Evolutionary conservation across 208 protist species (phyloP).

Genomic region (Leishmania amazonensis): DNA sequence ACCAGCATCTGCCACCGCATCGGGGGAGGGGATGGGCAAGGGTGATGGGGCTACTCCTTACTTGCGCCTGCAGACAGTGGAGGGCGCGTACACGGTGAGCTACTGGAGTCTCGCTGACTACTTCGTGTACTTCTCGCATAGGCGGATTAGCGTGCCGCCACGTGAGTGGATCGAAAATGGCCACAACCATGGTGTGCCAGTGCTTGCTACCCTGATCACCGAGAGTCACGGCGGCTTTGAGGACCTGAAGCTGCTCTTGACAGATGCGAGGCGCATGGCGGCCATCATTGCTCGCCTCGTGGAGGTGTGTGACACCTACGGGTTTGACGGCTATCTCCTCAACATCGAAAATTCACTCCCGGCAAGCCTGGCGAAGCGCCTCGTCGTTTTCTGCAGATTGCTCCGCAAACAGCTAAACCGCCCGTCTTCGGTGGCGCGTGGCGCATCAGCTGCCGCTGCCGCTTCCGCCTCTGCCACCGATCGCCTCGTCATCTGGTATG

Average conservation of each 20-base stretch:
- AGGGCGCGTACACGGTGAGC: constrained; percentile 58
- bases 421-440: neutral
- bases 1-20: neutral
- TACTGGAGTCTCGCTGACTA: constrained; percentile 80
- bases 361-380: constrained; percentile 38
- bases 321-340: constrained; percentile 93
- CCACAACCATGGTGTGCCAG: constrained; percentile 80
- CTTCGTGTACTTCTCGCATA: constrained; percentile 92
- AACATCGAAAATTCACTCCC: constrained; percentile 85
- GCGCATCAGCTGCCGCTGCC: neutral
- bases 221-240: constrained; percentile 53
- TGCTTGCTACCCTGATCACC: constrained; percentile 86
- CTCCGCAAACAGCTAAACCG: constrained; percentile 47
- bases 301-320: constrained; percentile 59
- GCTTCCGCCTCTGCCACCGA: neutral
- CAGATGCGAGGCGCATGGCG: constrained; percentile 42
- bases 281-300: constrained; percentile 56
- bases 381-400: constrained; percentile 59
- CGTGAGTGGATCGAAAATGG: constrained; percentile 74
- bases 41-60: neutral
- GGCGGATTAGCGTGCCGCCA: constrained; percentile 83
- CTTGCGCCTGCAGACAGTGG: constrained; percentile 9
- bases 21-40: neutral
- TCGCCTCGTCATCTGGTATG: constrained; percentile 90
- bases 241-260: constrained; percentile 46